Percentiles rank a stretch among this genome's conserved stretches.
phyloP scores from a whole-genome alignment of 1,284 basidiomycete genomes.

The Cryptococcus sp. region DNA sequence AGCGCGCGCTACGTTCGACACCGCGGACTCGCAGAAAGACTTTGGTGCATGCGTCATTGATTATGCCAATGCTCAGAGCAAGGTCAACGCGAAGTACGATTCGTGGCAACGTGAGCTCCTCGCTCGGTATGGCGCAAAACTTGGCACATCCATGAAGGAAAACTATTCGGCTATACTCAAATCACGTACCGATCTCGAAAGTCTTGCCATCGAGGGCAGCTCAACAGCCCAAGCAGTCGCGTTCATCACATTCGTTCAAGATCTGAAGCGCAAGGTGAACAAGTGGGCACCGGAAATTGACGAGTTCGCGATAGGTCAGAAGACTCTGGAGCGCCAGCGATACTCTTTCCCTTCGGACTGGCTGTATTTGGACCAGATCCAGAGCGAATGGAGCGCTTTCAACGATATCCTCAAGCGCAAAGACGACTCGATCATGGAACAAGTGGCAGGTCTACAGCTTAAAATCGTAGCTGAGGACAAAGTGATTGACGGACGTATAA shows the following conservation, averaged over 20 bases:
- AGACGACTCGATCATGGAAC: constrained; percentile 97
- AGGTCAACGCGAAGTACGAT: constrained; percentile 98
- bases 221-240: constrained; percentile 94
- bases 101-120: constrained; percentile 95
- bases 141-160: constrained; percentile 93
- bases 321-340: constrained; percentile 93
- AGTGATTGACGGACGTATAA: constrained; percentile 91
- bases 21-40: constrained; percentile 85
- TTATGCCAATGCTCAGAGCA: constrained; percentile 95
- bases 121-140: constrained; percentile 85
- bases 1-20: constrained; percentile 93
- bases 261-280: constrained; percentile 94
- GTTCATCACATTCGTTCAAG: constrained; percentile 99
- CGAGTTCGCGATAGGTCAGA: constrained; percentile 89
- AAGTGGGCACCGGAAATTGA: constrained; percentile 98
- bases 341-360: constrained; percentile 97
- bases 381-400: constrained; percentile 97
- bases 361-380: constrained; percentile 96
- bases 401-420: constrained; percentile 97
- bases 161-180: constrained; percentile 90
- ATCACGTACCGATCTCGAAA: constrained; percentile 90
- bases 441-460: constrained; percentile 89
- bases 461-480: constrained; percentile 99
- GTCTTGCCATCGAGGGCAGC: constrained; percentile 69
- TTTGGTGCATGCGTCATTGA: constrained; percentile 94